phyloP scores from a whole-genome alignment of 1,284 basidiomycete genomes.

The Lentinula novae-zelandiae region DNA sequence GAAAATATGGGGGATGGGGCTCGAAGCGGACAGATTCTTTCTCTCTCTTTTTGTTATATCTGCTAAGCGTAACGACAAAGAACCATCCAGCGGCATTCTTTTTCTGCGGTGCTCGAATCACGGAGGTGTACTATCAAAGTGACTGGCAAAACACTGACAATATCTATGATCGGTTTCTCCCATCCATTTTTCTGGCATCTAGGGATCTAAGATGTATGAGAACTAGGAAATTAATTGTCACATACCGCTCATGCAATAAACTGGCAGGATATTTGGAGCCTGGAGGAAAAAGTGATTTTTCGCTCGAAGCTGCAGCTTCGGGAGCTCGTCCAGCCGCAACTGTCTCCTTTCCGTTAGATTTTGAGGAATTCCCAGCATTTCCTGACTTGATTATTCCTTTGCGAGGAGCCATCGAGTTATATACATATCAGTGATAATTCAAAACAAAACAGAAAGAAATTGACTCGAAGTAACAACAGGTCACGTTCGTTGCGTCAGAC shows the following conservation, averaged over 20 bases:
- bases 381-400: conserved; percentile 82
- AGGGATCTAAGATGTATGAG: not conserved
- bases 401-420: conserved; percentile 57
- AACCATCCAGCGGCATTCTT: conserved; percentile 50
- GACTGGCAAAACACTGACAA: conserved; percentile 40
- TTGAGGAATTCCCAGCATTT: conserved; percentile 81
- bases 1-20: conserved; percentile 64
- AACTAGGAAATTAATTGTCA: not conserved
- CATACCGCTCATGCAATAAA: conserved; percentile 71
- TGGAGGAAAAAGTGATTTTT: conserved; percentile 69
- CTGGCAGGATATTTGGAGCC: conserved; percentile 81
- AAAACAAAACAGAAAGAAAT: not conserved
- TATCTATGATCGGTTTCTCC: conserved; percentile 75
- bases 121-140: conserved; percentile 6
- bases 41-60: conserved; percentile 67
- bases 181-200: conserved; percentile 86
- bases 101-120: conserved; percentile 31
- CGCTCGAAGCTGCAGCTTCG: conserved; percentile 22
- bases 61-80: conserved; percentile 62
- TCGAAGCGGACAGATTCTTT: conserved; percentile 69
- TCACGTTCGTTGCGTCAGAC: not conserved
- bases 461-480: not conserved
- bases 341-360: conserved; percentile 29
- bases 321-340: conserved; percentile 19
- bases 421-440: too few relatives aligned